Evolutionary conservation across 2,329 filamentous ascomycete species (phyloP), one percentile per base, ranked within the genome.

Genomic region (Cordyceps javanica): DNA sequence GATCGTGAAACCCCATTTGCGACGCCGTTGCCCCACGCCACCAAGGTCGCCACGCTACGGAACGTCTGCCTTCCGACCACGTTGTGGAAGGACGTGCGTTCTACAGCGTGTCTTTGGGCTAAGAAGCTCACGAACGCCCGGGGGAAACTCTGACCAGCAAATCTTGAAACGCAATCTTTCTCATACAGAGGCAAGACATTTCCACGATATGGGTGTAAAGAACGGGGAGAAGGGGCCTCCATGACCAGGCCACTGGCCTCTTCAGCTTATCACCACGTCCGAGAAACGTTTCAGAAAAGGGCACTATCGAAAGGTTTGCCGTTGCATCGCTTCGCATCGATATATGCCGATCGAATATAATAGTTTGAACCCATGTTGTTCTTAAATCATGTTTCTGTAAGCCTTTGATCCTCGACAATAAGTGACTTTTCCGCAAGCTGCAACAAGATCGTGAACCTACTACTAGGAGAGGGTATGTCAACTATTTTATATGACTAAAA

Each of bases 1-100:
- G 25, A 49, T 42, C 44, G 36, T 56, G 54, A 56, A 56, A 56
- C 54, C 45, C 25, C 13, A 56, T 50, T 14, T 56, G 54, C 26
- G 54, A 56, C 54, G n/a, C n/a, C 42, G 44, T 42, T 41, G 19
- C 38, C 39, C 39, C 44, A 11, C 39, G n/a, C n/a, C n/a, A n/a
- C n/a, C n/a, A n/a, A 19, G 48, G 28, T 50, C 23, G 34, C 16
- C 48, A 50, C 48, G 48, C 48, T 16, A 30, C 16, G 36, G 14
- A 26, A 10, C 25, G 14, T 36, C 11, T 32, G 30, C 41, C 28
- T 54, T 54, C 26, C 51, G 28, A 14, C 39, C 13, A n/a, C 28
- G 16, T 8, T 10, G 16, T 11, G 38, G 4, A 44, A 10, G 19
- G 21, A 28, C 8, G 11, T 16, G 19, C 19, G 5, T 19, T 14